Conservation (phyloP, 345 rosid genomes). For the Populus ilicifolia region DNA sequence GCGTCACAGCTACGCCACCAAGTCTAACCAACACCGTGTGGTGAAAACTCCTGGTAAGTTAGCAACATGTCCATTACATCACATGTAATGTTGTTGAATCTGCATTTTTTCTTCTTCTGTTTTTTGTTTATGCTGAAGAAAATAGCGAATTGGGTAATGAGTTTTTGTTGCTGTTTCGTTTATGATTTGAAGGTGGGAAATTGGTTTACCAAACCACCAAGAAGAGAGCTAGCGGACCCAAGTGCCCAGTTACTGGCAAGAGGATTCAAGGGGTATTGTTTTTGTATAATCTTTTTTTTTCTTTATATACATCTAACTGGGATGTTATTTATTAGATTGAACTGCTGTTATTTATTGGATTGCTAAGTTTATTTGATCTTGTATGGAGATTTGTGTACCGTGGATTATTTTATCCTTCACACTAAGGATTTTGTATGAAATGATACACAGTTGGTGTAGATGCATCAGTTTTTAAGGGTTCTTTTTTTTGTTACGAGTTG, state of each 20-base stretch:
- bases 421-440: not conserved
- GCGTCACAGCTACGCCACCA: constrained; percentile 95
- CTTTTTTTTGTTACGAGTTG: not conserved
- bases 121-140: not conserved
- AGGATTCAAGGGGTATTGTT: constrained; percentile 80
- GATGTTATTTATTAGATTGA: not conserved
- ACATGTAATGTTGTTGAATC: not conserved
- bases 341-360: not conserved
- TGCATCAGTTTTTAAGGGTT: not conserved
- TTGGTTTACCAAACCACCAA: constrained; percentile 82
- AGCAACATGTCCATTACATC: not conserved
- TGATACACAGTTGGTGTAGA: not conserved
- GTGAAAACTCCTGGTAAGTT: constrained; percentile 82
- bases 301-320: not conserved
- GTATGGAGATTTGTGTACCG: not conserved
- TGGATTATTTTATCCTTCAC: not conserved
- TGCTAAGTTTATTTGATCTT: not conserved
- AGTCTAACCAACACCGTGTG: constrained; percentile 84
- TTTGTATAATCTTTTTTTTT: not conserved
- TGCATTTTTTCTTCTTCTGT: not conserved
- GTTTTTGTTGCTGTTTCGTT: not conserved
- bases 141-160: not conserved
- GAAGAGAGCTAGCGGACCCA: constrained; percentile 84
- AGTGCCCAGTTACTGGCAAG: constrained; percentile 88
- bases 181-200: constrained; percentile 57